These are phyloP conservation scores for Penicillium manginii DNA, from an alignment of 495 filamentous ascomycete species.

Conservation along the genomic window DNA sequence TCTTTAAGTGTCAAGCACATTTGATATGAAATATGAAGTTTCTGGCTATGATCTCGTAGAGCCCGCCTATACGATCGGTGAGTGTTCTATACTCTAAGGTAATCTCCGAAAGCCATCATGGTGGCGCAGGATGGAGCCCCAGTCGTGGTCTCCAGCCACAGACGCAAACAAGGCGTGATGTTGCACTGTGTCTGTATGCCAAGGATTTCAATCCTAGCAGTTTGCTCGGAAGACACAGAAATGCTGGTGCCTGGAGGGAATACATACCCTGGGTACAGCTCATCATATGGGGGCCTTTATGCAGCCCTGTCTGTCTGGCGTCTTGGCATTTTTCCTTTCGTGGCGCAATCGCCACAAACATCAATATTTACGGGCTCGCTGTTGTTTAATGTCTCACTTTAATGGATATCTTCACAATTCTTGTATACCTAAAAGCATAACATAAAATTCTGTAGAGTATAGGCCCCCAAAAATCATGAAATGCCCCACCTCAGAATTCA, in stretches of 20 bases:
- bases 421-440: neutral
- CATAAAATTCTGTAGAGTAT: neutral
- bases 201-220: slow-evolving; percentile 12
- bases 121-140: slow-evolving; percentile 24
- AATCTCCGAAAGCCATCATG: slow-evolving; percentile 5
- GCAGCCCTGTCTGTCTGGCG: slow-evolving; percentile 4
- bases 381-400: no score
- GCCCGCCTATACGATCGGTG: no score
- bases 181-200: slow-evolving; percentile 23
- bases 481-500: no score
- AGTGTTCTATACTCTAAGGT: no score
- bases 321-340: neutral
- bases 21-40: no score
- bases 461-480: no score
- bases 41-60: no score
- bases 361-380: no score
- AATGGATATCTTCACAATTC: no score
- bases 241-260: slow-evolving; percentile 27
- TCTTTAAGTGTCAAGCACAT: no score
- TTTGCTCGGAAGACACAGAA: slow-evolving; percentile 11
- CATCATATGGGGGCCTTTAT: neutral
- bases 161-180: slow-evolving; percentile 12
- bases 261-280: neutral
- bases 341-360: neutral
- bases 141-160: slow-evolving; percentile 21